A percentile compares a stretch with the other conserved stretches of the same genome.
Evolutionary conservation across 129 eudicot genomes (phyloP).

Genomic region (Helianthus tuberosus): DNA sequence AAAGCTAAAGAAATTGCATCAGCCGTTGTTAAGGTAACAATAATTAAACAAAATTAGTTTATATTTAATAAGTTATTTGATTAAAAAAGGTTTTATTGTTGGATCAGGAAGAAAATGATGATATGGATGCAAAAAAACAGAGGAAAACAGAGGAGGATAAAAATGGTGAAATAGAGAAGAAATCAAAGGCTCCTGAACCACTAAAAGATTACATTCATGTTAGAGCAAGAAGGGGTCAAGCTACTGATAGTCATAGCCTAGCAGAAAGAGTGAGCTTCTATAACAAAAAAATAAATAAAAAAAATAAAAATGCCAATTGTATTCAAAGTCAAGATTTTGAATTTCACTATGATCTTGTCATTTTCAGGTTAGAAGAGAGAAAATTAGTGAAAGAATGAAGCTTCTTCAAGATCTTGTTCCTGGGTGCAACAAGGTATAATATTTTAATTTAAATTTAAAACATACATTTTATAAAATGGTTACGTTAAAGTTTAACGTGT

Average conservation of each 20-base stretch:
- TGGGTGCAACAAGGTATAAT: conserved; percentile 85
- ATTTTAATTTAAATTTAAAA: neutral
- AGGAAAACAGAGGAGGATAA: conserved; percentile 52
- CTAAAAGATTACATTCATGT: conserved; percentile 96
- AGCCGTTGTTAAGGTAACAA: conserved; percentile 35
- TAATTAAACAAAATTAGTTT: neutral
- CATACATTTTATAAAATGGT: neutral
- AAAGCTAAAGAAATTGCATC: conserved; percentile 58
- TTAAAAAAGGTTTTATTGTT: neutral
- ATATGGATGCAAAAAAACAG: conserved; percentile 43
- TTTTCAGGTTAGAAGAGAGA: conserved; percentile 83
- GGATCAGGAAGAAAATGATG: conserved; percentile 59
- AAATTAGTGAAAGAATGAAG: conserved; percentile 95
- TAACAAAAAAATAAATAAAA: neutral
- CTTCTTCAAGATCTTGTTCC: conserved; percentile 99
- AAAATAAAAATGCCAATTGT: neutral
- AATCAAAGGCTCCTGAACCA: conserved; percentile 65
- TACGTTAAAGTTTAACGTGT: too few species aligned
- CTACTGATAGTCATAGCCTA: conserved; percentile 95
- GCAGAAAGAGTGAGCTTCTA: conserved; percentile 79
- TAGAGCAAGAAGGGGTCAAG: conserved; percentile 98
- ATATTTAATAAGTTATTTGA: neutral
- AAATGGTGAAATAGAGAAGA: conserved; percentile 50
- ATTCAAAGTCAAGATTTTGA: conserved; percentile 29
- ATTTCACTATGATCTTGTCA: conserved; percentile 24